phyloP scores from a whole-genome alignment of 2,329 filamentous ascomycete genomes.

The Cordyceps tenuipes region DNA sequence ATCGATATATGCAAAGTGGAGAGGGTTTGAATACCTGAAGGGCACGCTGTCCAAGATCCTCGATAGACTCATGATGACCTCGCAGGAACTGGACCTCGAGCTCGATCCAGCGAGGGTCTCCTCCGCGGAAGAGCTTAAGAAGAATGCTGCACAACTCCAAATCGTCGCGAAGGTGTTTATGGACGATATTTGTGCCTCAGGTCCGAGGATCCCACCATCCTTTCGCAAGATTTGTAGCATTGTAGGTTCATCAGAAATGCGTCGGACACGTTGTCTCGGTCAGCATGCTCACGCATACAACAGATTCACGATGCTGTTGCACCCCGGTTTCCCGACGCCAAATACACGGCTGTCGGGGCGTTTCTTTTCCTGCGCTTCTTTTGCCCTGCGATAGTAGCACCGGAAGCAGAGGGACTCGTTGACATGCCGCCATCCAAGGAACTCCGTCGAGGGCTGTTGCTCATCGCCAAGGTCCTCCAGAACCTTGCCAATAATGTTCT shows the following conservation, averaged over 20 bases:
- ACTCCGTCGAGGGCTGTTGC: conserved; percentile 57
- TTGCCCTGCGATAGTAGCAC: conserved; percentile 63
- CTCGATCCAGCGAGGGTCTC: conserved; percentile 55
- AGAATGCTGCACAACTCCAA: conserved; percentile 57
- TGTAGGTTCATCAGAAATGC: conserved; percentile 30
- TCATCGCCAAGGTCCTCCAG: conserved; percentile 65
- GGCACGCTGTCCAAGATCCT: conserved; percentile 58
- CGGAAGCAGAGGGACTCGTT: conserved; percentile 59
- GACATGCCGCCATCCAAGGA: conserved; percentile 54
- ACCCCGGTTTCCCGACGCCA: conserved; percentile 57
- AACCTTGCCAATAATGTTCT: conserved; percentile 65
- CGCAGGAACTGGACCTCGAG: conserved; percentile 59
- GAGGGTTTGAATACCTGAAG: conserved; percentile 55
- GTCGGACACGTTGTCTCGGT: neutral
- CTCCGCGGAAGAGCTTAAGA: conserved; percentile 54
- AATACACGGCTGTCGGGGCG: conserved; percentile 63
- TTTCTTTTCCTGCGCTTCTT: conserved; percentile 67
- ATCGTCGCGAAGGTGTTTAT: conserved; percentile 65
- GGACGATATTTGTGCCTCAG: conserved; percentile 59
- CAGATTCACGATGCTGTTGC: conserved; percentile 57
- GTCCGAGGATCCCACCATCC: conserved; percentile 50
- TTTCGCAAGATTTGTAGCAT: conserved; percentile 62
- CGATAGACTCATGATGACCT: conserved; percentile 57
- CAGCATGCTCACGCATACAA: conserved; percentile 18
- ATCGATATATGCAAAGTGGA: conserved; percentile 65